Base-by-base conservation (phyloP, 139 green algal genomes). In the Helicosporidium sp. region DNA sequence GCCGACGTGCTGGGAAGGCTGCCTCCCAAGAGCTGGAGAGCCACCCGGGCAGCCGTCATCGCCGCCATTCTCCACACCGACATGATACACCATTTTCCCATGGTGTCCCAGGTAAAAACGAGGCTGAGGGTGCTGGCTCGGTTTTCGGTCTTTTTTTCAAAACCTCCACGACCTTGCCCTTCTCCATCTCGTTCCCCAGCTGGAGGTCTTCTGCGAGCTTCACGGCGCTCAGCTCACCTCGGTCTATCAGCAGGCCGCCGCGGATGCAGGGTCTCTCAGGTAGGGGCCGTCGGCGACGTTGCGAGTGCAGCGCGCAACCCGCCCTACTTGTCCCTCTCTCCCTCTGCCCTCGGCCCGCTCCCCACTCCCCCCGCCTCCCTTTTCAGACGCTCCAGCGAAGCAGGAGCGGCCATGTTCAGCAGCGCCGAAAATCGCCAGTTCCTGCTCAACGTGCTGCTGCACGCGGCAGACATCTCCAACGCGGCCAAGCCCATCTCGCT, bases 381-480 rank as follows among this genome's bases (percentile, higher is more conserved):
- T 52, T 17, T 46, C 6, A 16, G 2, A 13, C 17, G 26, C 48
- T 39, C 2, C n/a, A 54, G 54, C 8, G 54, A 49, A 15, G 7
- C 1, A 13, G 34, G 46, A 41, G 43, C 55, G 3, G 37, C 35
- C 17, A 49, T 65, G 16, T 70, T 78, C 59, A 41, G 51, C 18
- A 54, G 41, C 16, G 39, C 60, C 5, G 74, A 80, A 25, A 71
- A 83, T 20, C 56, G 74, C 7, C 42, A 64, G 46, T 55, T 83
- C 41, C 52, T 83, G 52, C 40, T 76, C 37, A 56, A 51, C 52
- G 34, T 74, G 25, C 37, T 83, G 35, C 58, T 83, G 42, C 74
- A 83, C 55, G 63, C 49, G 48, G 71, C 74, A 17, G 74, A 83
- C 59, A 78, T 83, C 48, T 59, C 37, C 29, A 83, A 80, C 52